Base-by-base conservation (phyloP, 139 green algal species). In the Desmodesmus armatus region DNA sequence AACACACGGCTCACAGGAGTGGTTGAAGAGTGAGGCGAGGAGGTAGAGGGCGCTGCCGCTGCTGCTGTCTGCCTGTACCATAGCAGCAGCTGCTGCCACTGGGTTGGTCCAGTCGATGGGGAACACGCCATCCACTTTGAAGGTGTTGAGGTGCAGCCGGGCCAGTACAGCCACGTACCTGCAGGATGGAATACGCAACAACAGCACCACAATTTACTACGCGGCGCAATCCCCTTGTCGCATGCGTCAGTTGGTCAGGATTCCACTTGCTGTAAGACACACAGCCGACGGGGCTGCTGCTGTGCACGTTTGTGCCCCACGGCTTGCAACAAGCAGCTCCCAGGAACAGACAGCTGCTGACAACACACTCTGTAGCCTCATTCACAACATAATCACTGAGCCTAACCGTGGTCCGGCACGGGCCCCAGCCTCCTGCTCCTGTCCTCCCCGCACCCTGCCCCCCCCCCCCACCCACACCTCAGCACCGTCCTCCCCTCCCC, bases 21-120 rank as follows among this genome's bases (percentile, higher is more conserved):
- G 90, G 79, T 93, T 93, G 86, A 93, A 83, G 31, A 93, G 35
- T 5, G 83, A 88, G 2, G 71, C 83, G 5, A 87, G 40, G n/a
- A 93, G 73, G 89, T 93, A 97, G 2, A 89, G 77, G 4, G 91
- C 93, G 35, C 87, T 89, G 51, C 94, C 94, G n/a, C 27, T 49
- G 47, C 51, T 66, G 23, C 41, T 66, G 37, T 55, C 76, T 4
- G 21, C 37, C 6, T 40, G 27, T 15, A 82, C 37, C 53, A 71
- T 39, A 25, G 76, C 53, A n/a, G 76, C 76, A 43, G 55, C 76
- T 72, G 76, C 76, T 71, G 76, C 76, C 27, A 65, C 39, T 33
- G 41, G 43, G 3, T 47, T 51, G 60, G 33, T 41, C 78, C 78
- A 86, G 55, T 82, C 31, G 5, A 87, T 65, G 0, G 41, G 35